Percentiles rank a stretch among this genome's conserved stretches.
These are phyloP conservation scores for Kluyveromyces lactis DNA, from an alignment of 805 yeast genomes.

Conservation along the genomic window DNA sequence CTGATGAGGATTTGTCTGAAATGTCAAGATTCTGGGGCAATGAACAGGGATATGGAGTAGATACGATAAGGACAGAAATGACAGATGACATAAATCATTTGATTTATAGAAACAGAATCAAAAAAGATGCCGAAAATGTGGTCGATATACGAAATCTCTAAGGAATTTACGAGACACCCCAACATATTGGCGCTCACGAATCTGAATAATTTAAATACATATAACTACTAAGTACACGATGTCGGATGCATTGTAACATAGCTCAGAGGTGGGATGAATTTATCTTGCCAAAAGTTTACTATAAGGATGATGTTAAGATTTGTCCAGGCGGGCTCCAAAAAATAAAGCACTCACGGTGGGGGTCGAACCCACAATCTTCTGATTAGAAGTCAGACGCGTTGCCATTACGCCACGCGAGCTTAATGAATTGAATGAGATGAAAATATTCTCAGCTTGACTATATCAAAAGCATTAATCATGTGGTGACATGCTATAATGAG, in stretches of 20 bases:
- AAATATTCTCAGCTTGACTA: no score
- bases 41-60: neutral
- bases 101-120: neutral
- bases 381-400: slow-evolving; percentile 50
- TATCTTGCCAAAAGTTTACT: no score
- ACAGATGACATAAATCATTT: neutral
- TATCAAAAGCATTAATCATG: no score
- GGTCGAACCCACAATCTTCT: slow-evolving; percentile 50
- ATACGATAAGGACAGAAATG: slow-evolving; percentile 3
- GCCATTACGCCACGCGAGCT: slow-evolving; percentile 49
- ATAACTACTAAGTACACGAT: no score
- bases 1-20: neutral
- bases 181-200: no score
- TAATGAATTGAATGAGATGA: neutral
- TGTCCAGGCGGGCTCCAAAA: neutral
- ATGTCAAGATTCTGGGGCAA: neutral
- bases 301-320: no score
- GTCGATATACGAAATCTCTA: neutral
- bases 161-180: no score
- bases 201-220: no score
- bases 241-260: no score
- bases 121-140: neutral
- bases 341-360: slow-evolving; percentile 42
- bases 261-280: no score
- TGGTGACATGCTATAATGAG: no score